A percentile compares a stretch with the other conserved stretches of the same genome.
Conservation (phyloP, 1,284 basidiomycete species). For the Malassezia globosa region DNA sequence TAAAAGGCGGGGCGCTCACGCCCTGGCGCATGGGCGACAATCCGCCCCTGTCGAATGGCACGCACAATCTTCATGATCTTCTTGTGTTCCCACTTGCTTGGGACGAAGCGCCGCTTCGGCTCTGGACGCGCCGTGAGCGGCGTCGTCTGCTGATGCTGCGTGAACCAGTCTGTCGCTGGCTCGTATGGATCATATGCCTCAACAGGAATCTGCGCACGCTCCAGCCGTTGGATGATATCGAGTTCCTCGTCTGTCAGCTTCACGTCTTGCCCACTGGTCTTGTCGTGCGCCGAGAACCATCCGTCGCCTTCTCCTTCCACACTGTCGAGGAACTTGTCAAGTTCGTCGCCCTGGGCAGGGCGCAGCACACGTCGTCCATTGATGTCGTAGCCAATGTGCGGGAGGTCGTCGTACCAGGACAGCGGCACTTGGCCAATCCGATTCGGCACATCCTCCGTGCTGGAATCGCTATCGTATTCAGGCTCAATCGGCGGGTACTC, state of each 20-base stretch:
- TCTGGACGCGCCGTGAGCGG: constrained; percentile 82
- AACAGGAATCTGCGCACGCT: constrained; percentile 84
- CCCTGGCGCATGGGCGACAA: constrained; percentile 70
- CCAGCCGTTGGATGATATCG: constrained; percentile 82
- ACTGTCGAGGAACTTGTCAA: constrained; percentile 90
- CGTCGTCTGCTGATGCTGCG: constrained; percentile 85
- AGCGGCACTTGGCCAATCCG: constrained; percentile 88
- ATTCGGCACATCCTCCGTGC: constrained; percentile 88
- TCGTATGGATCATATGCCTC: constrained; percentile 70
- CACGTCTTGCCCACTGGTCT: constrained; percentile 72
- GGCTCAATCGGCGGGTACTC: constrained; percentile 88
- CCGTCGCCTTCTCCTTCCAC: constrained; percentile 73
- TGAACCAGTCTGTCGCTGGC: constrained; percentile 90
- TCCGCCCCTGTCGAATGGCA: constrained; percentile 88
- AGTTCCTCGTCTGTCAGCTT: constrained; percentile 81
- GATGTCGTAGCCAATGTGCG: constrained; percentile 96
- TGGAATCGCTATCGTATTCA: constrained; percentile 90
- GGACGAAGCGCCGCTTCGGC: constrained; percentile 90
- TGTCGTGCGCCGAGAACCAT: constrained; percentile 91
- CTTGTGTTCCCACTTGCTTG: constrained; percentile 99
- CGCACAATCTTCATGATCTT: constrained; percentile 99
- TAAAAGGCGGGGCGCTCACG: constrained; percentile 68
- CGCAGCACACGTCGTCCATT: constrained; percentile 87
- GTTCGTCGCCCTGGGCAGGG: constrained; percentile 86
- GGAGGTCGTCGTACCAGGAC: constrained; percentile 99